Conservation (phyloP, 139 green algal species). For the Deuterostichococcus epilithicus region DNA sequence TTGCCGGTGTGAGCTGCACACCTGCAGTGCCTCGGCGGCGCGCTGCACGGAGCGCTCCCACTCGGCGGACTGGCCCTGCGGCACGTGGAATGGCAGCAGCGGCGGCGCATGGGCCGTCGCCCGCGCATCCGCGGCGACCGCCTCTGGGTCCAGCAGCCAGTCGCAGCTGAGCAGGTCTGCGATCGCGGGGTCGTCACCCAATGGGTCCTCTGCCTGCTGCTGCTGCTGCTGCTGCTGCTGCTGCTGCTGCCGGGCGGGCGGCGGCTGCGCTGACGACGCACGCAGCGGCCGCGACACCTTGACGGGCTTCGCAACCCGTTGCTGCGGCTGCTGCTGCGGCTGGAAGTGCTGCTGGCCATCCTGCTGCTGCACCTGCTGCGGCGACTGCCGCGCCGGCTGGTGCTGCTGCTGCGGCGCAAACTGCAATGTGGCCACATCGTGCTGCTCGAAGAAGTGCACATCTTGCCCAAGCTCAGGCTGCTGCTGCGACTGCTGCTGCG, state of each 20-base stretch:
- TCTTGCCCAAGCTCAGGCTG: no score
- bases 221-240: no score
- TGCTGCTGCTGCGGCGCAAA: neutral
- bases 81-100: neutral
- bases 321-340: no score
- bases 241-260: no score
- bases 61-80: neutral
- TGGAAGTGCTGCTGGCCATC: neutral
- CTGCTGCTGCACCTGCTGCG: neutral
- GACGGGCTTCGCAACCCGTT: no score
- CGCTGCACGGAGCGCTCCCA: neutral
- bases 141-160: neutral
- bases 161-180: neutral
- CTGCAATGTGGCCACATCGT: no score
- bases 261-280: no score
- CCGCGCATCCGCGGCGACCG: neutral
- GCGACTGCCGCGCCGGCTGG: neutral
- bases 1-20: neutral
- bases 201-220: neutral
- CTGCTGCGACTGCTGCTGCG: no score
- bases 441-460: neutral
- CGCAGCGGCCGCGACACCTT: no score
- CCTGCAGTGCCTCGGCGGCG: neutral
- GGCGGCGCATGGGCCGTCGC: no score
- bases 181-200: no score